Evolutionary conservation across 805 yeast species (phyloP).

Genomic region (Candida loeiensis): DNA sequence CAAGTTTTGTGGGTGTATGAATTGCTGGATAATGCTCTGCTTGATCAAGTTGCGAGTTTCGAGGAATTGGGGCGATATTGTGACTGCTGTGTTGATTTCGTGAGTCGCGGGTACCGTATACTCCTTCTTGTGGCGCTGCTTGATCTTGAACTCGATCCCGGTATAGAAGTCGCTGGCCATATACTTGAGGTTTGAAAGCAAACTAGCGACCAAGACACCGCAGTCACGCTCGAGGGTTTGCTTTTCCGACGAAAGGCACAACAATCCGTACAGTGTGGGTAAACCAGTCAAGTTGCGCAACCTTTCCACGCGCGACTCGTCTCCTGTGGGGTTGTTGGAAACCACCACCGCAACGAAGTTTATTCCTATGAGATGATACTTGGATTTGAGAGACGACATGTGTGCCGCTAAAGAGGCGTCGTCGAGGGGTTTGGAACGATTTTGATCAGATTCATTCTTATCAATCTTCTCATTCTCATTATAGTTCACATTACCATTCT

Average conservation of each 20-base stretch:
- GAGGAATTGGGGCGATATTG: conserved; percentile 33
- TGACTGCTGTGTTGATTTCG: conserved; percentile 25
- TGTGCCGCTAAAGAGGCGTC: conserved; percentile 11
- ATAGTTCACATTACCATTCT: too few species aligned
- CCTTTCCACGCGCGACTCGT: conserved; percentile 20
- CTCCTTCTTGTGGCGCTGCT: conserved; percentile 34
- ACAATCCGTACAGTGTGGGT: conserved; percentile 28
- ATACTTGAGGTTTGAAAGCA: conserved; percentile 28
- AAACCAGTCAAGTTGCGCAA: conserved; percentile 29
- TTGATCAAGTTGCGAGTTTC: conserved; percentile 38
- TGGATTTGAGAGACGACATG: conserved; percentile 16
- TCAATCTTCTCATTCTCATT: too few species aligned
- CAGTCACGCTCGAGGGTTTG: conserved; percentile 23
- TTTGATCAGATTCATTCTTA: too few species aligned
- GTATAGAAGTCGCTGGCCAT: conserved; percentile 33
- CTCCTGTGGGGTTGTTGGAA: conserved; percentile 15
- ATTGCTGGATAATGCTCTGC: conserved; percentile 32
- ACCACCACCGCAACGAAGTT: conserved; percentile 25
- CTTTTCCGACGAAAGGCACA: conserved; percentile 18
- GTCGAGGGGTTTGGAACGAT: too few species aligned
- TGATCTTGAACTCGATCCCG: conserved; percentile 28
- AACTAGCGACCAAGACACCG: conserved; percentile 28
- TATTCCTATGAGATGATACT: conserved; percentile 12
- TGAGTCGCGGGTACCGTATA: conserved; percentile 30
- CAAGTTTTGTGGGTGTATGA: conserved; percentile 30